phyloP scores from a whole-genome alignment of 495 filamentous ascomycete species.

The Xylaria venustula region DNA sequence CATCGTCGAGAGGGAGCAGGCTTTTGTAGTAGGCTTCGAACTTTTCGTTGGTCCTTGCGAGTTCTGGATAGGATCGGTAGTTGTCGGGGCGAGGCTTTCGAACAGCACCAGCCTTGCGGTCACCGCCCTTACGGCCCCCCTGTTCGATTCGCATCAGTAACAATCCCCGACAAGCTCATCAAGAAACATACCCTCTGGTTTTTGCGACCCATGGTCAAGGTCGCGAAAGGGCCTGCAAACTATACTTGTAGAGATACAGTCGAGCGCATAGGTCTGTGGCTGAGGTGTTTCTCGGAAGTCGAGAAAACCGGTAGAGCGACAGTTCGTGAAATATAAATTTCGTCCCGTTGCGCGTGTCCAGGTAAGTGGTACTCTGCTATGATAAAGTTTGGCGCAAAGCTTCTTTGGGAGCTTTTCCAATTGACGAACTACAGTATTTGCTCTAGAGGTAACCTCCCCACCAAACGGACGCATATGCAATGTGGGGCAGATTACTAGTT shows the following conservation, averaged over 20 bases:
- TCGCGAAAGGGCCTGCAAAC: background rate
- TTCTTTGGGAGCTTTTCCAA: slow-evolving; percentile 7
- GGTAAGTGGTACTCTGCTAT: background rate
- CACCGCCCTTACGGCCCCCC: slow-evolving; percentile 30
- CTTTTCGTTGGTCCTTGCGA: slow-evolving; percentile 69
- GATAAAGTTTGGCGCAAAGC: slow-evolving; percentile 10
- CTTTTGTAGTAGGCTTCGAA: slow-evolving; percentile 82
- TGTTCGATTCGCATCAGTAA: slow-evolving; percentile 12
- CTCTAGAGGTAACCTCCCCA: slow-evolving; percentile 5
- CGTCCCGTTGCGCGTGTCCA: no score
- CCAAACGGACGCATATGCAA: slow-evolving; percentile 7
- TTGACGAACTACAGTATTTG: slow-evolving; percentile 1
- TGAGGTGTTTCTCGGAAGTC: background rate
- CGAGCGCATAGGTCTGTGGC: background rate
- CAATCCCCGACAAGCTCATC: background rate
- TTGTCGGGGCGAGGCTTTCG: slow-evolving; percentile 24
- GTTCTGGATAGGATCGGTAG: slow-evolving; percentile 54
- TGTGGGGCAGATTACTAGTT: background rate
- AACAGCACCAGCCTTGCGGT: slow-evolving; percentile 25
- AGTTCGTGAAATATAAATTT: no score
- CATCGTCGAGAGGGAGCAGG: slow-evolving; percentile 66
- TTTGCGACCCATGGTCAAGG: slow-evolving; percentile 30
- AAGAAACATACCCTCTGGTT: slow-evolving; percentile 24
- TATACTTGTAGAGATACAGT: background rate
- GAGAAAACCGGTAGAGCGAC: background rate